phyloP scores from a whole-genome alignment of 2,329 filamentous ascomycete genomes.

The Ascochyta viciae-villosae region DNA sequence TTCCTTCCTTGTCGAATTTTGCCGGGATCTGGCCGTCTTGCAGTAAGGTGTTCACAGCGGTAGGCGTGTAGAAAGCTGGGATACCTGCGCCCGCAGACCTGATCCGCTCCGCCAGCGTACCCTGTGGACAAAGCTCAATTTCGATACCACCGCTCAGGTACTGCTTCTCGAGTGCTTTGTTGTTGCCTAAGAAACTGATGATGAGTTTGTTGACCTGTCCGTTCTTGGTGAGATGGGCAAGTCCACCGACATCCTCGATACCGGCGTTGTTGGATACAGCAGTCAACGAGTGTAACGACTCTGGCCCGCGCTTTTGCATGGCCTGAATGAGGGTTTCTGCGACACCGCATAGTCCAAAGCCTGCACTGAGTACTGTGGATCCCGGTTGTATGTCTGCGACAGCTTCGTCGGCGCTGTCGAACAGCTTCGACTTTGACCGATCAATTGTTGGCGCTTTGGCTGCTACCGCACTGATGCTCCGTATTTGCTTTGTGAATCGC shows the following conservation, averaged over 20 bases:
- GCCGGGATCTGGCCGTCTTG: constrained; percentile 73
- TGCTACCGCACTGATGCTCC: constrained; percentile 33
- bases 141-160: constrained; percentile 76
- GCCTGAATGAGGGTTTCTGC: constrained; percentile 50
- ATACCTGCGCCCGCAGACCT: constrained; percentile 78
- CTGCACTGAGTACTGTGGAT: constrained; percentile 48
- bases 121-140: constrained; percentile 79
- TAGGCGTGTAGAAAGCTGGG: constrained; percentile 81
- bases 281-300: constrained; percentile 60
- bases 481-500: constrained; percentile 31
- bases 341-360: constrained; percentile 50
- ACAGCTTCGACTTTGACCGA: constrained; percentile 47
- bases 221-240: constrained; percentile 71
- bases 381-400: constrained; percentile 47
- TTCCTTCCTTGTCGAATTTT: constrained; percentile 64
- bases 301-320: constrained; percentile 38
- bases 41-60: constrained; percentile 69
- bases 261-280: constrained; percentile 85
- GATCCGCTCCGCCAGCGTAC: constrained; percentile 75
- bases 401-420: constrained; percentile 47
- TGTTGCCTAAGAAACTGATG: constrained; percentile 79
- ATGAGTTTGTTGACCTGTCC: constrained; percentile 77
- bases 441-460: constrained; percentile 40
- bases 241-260: constrained; percentile 67
- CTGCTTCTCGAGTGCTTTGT: constrained; percentile 76